phyloP scores from a whole-genome alignment of 2,329 filamentous ascomycete species.

The Aspergillus novofumigatus region DNA sequence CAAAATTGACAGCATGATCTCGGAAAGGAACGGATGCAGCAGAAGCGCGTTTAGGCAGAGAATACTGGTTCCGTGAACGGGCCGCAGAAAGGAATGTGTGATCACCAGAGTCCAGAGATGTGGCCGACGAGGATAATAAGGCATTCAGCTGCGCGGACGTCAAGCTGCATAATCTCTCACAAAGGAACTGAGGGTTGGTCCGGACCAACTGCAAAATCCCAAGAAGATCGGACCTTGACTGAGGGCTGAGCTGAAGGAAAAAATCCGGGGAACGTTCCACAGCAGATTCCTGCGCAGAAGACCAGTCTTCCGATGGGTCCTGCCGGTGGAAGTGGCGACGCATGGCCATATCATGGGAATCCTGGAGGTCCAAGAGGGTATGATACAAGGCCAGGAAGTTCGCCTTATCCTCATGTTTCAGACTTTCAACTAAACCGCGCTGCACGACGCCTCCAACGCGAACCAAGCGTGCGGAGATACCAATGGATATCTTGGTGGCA shows the following conservation, averaged over 20 bases:
- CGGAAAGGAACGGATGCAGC: slow-evolving; percentile 59
- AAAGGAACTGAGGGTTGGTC: slow-evolving; percentile 82
- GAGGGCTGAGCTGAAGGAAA: slow-evolving; percentile 65
- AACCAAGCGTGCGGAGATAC: slow-evolving; percentile 40
- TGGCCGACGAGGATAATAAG: slow-evolving; percentile 73
- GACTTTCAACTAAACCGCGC: slow-evolving; percentile 42
- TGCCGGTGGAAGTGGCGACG: slow-evolving; percentile 30
- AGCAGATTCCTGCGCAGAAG: slow-evolving; percentile 36
- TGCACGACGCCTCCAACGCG: slow-evolving; percentile 40
- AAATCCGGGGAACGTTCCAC: slow-evolving; percentile 34
- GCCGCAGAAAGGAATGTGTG: slow-evolving; percentile 71
- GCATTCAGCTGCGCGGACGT: slow-evolving; percentile 71
- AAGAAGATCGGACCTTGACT: slow-evolving; percentile 70
- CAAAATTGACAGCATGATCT: slow-evolving; percentile 81
- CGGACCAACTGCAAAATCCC: slow-evolving; percentile 77
- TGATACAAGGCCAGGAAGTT: slow-evolving; percentile 44
- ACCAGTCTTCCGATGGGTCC: slow-evolving; percentile 31
- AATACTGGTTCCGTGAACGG: slow-evolving; percentile 46
- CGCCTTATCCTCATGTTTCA: slow-evolving; percentile 43
- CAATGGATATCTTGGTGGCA: slow-evolving; percentile 41
- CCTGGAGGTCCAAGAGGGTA: slow-evolving; percentile 42
- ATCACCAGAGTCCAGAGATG: slow-evolving; percentile 74
- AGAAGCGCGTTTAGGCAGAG: slow-evolving; percentile 46
- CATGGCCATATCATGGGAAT: slow-evolving; percentile 35
- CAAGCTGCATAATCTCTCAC: slow-evolving; percentile 72